Base-by-base conservation (phyloP, 148 eudicot genomes). In the Cornus kousa region DNA sequence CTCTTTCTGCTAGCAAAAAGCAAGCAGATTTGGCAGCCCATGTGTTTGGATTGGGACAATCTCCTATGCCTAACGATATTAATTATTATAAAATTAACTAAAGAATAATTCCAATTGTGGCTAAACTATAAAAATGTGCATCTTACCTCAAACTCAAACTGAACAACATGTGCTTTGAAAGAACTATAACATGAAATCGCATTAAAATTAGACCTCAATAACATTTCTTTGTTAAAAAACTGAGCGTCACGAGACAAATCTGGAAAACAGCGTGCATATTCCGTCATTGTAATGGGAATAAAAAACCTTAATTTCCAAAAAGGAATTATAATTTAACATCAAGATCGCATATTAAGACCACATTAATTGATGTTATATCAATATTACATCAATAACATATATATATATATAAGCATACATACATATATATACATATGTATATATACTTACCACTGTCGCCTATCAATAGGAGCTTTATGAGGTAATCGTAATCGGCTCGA, bases 401-500 rank as follows among this genome's bases (percentile, higher is more conserved):
- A 28, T n/a, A n/a, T n/a, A 28, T 28, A 28, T 28, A 28, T 28
- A 28, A 28, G 28, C 28, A 28, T 28, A 69, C 2, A 5, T 33
- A 20, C 3, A 19, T 31, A 4, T 12, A 8, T 19, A 73, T 35
- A 22, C 35, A 33, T 33, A 33, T 13, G 11, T 12, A 35, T 53
- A 3, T 2, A 33, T 9, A 78, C 80, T 35, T 65, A 89, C 92
- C 92, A 80, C 92, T 89, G 67, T 89, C 92, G 28, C 92, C 92
- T 84, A 89, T 87, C 84, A 89, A 80, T 20, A 89, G 87, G 39
- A 89, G 88, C 76, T 90, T 90, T 35, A 90, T 88, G 79, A 90
- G 90, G 50, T 87, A 88, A 83, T 90, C 93, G 53, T 90, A 90
- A 83, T 90, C 90, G 57, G 90, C 93, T 81, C 93, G 88, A 76